Base-by-base conservation (phyloP, 2,329 filamentous ascomycete genomes). In the Colletotrichum scovillei region DNA sequence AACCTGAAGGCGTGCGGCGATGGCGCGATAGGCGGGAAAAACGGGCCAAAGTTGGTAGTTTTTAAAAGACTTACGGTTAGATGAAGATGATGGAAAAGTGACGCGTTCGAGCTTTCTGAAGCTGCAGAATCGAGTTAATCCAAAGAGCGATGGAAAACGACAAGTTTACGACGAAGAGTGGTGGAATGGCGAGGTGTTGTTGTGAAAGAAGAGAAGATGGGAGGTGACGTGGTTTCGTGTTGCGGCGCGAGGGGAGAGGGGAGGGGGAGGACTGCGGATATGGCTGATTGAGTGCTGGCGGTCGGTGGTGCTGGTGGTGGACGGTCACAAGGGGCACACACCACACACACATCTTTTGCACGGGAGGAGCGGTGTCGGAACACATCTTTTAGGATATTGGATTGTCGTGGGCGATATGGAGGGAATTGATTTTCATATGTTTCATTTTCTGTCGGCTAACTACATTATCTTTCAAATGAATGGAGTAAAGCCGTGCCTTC, bases 201-300 rank as follows among this genome's bases (percentile, higher is more conserved):
- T 65, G 32, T 65, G 63, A 22, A 30, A 46, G 32, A 64, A 14
- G n/a, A 46, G 52, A 65, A 42, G 63, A 65, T 42, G 63, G 24
- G 63, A 65, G 63, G 63, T 56, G 63, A 65, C 52, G 63, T 65
- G 63, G 52, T 56, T 56, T 65, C 52, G 49, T 28, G 49, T 55
- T 53, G 62, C 49, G 30, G 62, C 63, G 63, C 63, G 32, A 38
- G 24, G 22, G 63, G 30, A 46, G 52, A 8, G 55, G 38, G 16
- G 38, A 32, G 32, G 28, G 22, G 42, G 28, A 63, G 22, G 62
- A 55, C 49, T 64, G 46, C 62, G 62, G 46, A 55, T 64, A 63
- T 53, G 42, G 62, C 62, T 64, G 62, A 55, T 64, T 64, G 62
- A 55, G 46, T 24, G 42, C 42, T 28, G 5, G 19, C 9, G 30